Percentiles rank a stretch among this genome's conserved stretches.
phyloP scores from a whole-genome alignment of 768 basidiomycete species.

The Suillus americanus region DNA sequence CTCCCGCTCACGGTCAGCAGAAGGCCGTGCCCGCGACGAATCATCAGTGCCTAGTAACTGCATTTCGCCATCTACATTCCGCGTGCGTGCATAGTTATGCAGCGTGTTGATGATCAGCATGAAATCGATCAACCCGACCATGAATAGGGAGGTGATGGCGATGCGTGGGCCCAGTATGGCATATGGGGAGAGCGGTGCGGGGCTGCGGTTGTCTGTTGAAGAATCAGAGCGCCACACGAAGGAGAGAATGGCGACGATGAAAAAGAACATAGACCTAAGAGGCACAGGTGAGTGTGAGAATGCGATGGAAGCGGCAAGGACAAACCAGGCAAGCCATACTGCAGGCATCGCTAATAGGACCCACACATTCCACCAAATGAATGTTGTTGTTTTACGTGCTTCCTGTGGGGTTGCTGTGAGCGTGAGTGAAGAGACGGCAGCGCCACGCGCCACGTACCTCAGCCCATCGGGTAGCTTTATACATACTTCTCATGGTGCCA shows the following conservation, averaged over 20 bases:
- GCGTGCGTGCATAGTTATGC: slow-evolving; percentile 48
- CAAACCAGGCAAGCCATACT: slow-evolving; percentile 69
- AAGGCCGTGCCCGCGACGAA: not conserved
- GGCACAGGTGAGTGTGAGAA: not conserved
- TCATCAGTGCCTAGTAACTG: not conserved
- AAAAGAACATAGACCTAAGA: slow-evolving; percentile 64
- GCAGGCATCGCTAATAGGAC: slow-evolving; percentile 65
- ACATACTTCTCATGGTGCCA: slow-evolving; percentile 70
- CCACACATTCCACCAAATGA: slow-evolving; percentile 67
- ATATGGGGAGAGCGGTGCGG: slow-evolving; percentile 34
- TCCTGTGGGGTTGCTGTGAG: slow-evolving; percentile 41
- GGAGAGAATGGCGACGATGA: slow-evolving; percentile 59
- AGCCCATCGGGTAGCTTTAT: slow-evolving; percentile 70
- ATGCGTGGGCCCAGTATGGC: slow-evolving; percentile 54
- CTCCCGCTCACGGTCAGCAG: slow-evolving; percentile 4
- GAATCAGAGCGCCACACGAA: slow-evolving; percentile 69
- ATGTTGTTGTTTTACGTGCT: slow-evolving; percentile 48
- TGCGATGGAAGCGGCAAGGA: slow-evolving; percentile 2
- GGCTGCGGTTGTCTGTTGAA: slow-evolving; percentile 34
- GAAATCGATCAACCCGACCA: slow-evolving; percentile 62
- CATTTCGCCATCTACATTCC: not conserved
- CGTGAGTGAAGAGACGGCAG: not conserved
- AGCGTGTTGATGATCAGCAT: slow-evolving; percentile 61
- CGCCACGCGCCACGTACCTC: slow-evolving; percentile 42
- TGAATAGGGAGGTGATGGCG: slow-evolving; percentile 51